A percentile compares a stretch with the other conserved stretches of the same genome.
phyloP scores from a whole-genome alignment of 1,284 basidiomycete species.

The Sporisorium reilianum region DNA sequence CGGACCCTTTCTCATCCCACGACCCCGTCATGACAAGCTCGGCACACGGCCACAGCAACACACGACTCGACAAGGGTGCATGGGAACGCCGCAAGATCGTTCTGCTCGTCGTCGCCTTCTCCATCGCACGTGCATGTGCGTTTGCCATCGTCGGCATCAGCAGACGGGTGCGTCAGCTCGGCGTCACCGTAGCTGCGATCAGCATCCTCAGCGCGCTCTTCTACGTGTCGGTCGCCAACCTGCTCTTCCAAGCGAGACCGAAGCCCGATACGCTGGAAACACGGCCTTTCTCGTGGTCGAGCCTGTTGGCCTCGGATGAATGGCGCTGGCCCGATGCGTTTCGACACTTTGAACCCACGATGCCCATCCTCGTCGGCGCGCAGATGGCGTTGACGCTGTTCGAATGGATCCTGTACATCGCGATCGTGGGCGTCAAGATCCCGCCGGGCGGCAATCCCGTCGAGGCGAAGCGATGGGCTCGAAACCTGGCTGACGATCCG shows the following conservation, averaged over 20 bases:
- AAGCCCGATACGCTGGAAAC: conserved; percentile 15
- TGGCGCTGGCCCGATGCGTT: conserved; percentile 39
- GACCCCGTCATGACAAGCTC: conserved; percentile 18
- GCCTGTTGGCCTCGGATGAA: not conserved
- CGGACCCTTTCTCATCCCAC: not conserved
- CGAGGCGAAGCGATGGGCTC: conserved; percentile 43
- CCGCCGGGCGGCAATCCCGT: conserved; percentile 48
- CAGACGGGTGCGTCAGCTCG: conserved; percentile 40
- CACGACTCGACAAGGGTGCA: conserved; percentile 12
- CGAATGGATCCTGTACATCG: conserved; percentile 53
- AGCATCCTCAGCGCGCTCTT: conserved; percentile 53
- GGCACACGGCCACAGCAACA: not conserved
- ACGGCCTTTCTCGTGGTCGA: not conserved
- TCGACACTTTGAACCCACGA: conserved; percentile 28
- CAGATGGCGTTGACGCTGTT: conserved; percentile 47
- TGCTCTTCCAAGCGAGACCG: conserved; percentile 48
- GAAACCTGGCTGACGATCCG: conserved; percentile 31
- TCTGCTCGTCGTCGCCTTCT: conserved; percentile 35
- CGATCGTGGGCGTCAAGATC: conserved; percentile 51
- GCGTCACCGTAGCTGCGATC: conserved; percentile 48
- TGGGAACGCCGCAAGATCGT: conserved; percentile 38
- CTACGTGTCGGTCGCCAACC: conserved; percentile 50
- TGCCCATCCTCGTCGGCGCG: conserved; percentile 38
- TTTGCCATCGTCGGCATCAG: conserved; percentile 50
- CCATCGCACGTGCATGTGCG: conserved; percentile 26